Evolutionary conservation across 495 filamentous ascomycete genomes (phyloP).

Genomic region (Pyronema omphalodes): DNA sequence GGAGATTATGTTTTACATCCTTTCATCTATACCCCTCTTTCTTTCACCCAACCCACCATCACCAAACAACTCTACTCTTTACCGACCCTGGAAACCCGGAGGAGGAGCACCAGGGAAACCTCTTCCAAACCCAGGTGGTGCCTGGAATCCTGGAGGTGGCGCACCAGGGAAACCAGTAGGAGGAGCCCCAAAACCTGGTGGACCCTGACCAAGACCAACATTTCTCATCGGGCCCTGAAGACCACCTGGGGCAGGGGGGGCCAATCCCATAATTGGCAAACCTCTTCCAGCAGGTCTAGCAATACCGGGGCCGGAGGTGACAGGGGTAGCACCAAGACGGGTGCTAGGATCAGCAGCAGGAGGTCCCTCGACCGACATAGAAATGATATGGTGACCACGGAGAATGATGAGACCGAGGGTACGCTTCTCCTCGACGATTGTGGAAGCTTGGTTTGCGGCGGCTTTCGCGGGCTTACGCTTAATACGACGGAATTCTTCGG

Average conservation of each 20-base stretch:
- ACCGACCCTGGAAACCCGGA: conserved; percentile 19
- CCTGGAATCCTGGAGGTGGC: conserved; percentile 43
- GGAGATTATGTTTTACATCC: too few species aligned
- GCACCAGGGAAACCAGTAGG: conserved; percentile 63
- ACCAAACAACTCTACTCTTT: too few species aligned
- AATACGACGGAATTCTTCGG: conserved; percentile 93
- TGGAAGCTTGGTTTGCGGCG: conserved; percentile 37
- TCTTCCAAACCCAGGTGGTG: conserved; percentile 61
- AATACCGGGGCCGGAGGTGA: conserved; percentile 64
- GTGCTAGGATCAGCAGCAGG: conserved; percentile 89
- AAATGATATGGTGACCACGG: conserved; percentile 81
- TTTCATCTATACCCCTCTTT: too few species aligned
- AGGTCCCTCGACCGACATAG: conserved; percentile 85
- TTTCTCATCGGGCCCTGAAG: conserved; percentile 15
- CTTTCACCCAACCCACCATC: too few species aligned
- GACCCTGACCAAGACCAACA: conserved; percentile 14
- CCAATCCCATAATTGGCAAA: conserved; percentile 49
- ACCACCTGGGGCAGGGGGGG: conserved; percentile 15
- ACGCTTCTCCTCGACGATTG: conserved; percentile 81
- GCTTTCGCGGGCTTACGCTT: conserved; percentile 73
- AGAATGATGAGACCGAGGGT: conserved; percentile 88
- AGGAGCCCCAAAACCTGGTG: conserved; percentile 48
- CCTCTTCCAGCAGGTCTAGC: conserved; percentile 83
- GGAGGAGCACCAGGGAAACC: conserved; percentile 25
- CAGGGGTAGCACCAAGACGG: conserved; percentile 60